Conservation (phyloP, 2,329 filamentous ascomycete genomes). For the Arthrobotrys pseudoclavata region DNA sequence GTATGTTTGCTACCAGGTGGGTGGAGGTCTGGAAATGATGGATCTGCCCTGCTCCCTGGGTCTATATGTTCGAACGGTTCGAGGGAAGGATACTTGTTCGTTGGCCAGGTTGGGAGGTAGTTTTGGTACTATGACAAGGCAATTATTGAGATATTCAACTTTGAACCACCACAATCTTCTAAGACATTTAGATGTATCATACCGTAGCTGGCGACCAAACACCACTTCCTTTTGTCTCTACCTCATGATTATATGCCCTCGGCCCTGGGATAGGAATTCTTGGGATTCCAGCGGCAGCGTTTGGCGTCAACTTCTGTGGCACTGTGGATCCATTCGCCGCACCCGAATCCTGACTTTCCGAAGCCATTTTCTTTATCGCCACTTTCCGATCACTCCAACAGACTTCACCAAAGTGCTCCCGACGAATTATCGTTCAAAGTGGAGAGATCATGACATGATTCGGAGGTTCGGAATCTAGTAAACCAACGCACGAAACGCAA, state of each 20-base stretch:
- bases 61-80: slow-evolving; percentile 80
- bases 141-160: not conserved
- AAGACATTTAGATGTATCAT: not conserved
- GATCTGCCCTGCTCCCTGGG: slow-evolving; percentile 81
- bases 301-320: slow-evolving; percentile 26
- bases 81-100: slow-evolving; percentile 73
- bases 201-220: slow-evolving; percentile 49
- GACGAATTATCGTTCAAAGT: slow-evolving; percentile 16
- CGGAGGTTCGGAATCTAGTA: slow-evolving; percentile 23
- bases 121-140: slow-evolving; percentile 43
- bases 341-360: slow-evolving; percentile 11
- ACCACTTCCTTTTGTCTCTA: slow-evolving; percentile 39
- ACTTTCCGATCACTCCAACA: not conserved
- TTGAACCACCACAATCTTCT: not conserved
- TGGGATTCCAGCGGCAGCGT: slow-evolving; percentile 45
- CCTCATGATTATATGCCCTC: slow-evolving; percentile 49
- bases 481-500: slow-evolving; percentile 35
- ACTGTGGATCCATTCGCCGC: slow-evolving; percentile 32
- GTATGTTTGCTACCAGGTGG: slow-evolving; percentile 66
- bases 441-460: slow-evolving; percentile 21
- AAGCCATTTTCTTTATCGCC: slow-evolving; percentile 4
- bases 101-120: slow-evolving; percentile 51
- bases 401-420: slow-evolving; percentile 1
- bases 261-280: slow-evolving; percentile 55
- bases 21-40: slow-evolving; percentile 77